Evolutionary conservation across 305 asterid species (phyloP).

Genomic region (Withania somnifera): DNA sequence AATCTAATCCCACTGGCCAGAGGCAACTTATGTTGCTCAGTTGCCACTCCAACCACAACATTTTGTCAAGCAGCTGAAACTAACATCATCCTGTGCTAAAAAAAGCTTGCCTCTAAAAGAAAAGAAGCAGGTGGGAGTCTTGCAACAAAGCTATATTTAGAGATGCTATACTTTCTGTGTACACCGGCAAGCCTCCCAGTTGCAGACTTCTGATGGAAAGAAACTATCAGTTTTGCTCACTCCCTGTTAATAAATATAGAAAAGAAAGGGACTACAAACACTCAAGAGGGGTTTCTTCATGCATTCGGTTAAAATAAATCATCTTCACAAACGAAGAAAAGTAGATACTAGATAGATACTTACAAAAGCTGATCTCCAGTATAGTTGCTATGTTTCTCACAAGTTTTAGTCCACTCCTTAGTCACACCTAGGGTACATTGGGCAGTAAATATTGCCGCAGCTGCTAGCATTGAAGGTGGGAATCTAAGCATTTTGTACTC

Average conservation of each 20-base stretch:
- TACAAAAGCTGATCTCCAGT: conserved; percentile 48
- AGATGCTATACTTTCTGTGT: conserved; percentile 2
- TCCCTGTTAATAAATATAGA: neutral
- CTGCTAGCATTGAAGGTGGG: conserved; percentile 73
- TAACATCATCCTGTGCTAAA: neutral
- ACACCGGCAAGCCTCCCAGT: conserved; percentile 8
- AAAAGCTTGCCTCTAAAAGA: conserved; percentile 4
- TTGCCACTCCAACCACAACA: neutral
- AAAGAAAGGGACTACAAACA: neutral
- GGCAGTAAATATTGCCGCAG: conserved; percentile 59
- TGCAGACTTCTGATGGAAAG: conserved; percentile 11
- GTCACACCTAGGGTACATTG: conserved; percentile 26
- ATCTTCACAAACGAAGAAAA: neutral
- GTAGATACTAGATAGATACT: conserved; percentile 10
- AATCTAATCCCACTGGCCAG: neutral
- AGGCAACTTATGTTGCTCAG: conserved; percentile 15
- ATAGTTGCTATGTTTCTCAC: conserved; percentile 46
- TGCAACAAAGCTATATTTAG: conserved; percentile 12
- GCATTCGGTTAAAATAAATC: neutral
- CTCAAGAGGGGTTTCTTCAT: neutral
- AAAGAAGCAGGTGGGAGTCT: conserved; percentile 6
- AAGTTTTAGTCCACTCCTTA: conserved; percentile 43
- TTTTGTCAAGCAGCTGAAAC: neutral
- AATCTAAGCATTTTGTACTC: conserved; percentile 62
- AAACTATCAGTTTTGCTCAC: conserved; percentile 12